Conservation (phyloP, 345 rosid genomes). For the Crucihimalaya himalaica region DNA sequence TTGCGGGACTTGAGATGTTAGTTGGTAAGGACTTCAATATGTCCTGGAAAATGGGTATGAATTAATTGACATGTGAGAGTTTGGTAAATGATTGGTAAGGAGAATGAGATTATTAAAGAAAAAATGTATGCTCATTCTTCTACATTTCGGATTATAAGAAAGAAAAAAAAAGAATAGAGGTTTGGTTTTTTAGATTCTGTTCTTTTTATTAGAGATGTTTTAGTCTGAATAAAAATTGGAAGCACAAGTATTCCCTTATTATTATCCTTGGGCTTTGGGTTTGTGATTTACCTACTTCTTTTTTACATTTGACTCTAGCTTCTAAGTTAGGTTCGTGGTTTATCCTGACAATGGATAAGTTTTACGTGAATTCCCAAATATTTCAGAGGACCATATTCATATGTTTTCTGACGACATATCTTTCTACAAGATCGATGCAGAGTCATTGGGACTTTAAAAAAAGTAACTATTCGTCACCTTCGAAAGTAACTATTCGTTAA, state of each 20-base stretch:
- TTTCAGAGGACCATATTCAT: neutral
- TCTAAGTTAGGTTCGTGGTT: no score
- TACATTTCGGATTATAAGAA: conserved; percentile 5
- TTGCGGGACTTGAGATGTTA: conserved; percentile 58
- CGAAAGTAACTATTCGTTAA: neutral
- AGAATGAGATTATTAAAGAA: conserved; percentile 20
- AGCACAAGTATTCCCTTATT: neutral
- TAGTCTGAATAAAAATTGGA: conserved; percentile 24
- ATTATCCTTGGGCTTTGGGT: neutral
- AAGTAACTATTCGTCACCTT: conserved; percentile 11
- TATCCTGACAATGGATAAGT: conserved; percentile 2
- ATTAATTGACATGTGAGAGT: conserved; percentile 23
- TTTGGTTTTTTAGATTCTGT: conserved; percentile 21
- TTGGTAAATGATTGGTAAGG: conserved; percentile 34
- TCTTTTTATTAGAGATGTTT: conserved; percentile 13
- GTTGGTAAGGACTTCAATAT: conserved; percentile 71
- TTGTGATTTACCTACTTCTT: neutral
- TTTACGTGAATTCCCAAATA: conserved; percentile 8
- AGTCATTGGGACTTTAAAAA: conserved; percentile 11
- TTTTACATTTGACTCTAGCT: neutral
- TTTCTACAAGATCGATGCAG: neutral
- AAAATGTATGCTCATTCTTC: neutral
- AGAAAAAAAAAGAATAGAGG: neutral
- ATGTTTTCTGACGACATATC: neutral
- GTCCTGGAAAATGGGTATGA: conserved; percentile 64